Evolutionary conservation across 176 grass and related monocot genomes (phyloP).

Genomic region (Dactylis glomerata): DNA sequence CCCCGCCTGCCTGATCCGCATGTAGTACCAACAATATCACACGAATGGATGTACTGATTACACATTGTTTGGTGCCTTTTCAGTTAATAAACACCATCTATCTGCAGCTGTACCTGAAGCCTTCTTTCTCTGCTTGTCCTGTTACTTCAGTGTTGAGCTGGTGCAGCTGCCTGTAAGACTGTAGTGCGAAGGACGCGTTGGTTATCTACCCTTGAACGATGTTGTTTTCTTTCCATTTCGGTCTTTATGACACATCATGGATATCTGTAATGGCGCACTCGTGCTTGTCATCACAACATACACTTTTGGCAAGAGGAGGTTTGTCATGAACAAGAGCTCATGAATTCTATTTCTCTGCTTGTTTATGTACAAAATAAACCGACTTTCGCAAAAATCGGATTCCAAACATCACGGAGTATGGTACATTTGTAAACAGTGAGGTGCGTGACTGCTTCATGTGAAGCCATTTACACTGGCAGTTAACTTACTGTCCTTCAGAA

Average conservation of each 20-base stretch:
- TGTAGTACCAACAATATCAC: not conserved
- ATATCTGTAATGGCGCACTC: not conserved
- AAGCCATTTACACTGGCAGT: not conserved
- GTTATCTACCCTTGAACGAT: slow-evolving; percentile 23
- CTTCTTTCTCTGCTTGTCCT: not conserved
- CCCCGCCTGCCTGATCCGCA: not conserved
- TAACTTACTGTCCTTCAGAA: not conserved
- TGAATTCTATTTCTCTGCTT: not conserved
- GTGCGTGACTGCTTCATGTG: not conserved
- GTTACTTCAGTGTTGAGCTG: slow-evolving; percentile 2
- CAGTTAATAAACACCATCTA: not conserved
- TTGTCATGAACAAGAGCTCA: not conserved
- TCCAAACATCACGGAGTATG: not conserved
- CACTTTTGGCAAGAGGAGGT: not conserved
- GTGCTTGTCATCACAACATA: not conserved
- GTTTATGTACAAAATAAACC: not conserved
- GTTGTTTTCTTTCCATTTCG: not conserved
- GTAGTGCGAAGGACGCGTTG: not conserved
- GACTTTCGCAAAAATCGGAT: not conserved
- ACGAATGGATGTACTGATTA: not conserved
- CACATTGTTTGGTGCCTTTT: not conserved
- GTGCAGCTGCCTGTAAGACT: slow-evolving; percentile 3
- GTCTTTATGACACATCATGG: not conserved
- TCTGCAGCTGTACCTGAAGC: not conserved
- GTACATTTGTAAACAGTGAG: not conserved